phyloP scores from a whole-genome alignment of 2,329 filamentous ascomycete species.

The Cladosporium sp. region DNA sequence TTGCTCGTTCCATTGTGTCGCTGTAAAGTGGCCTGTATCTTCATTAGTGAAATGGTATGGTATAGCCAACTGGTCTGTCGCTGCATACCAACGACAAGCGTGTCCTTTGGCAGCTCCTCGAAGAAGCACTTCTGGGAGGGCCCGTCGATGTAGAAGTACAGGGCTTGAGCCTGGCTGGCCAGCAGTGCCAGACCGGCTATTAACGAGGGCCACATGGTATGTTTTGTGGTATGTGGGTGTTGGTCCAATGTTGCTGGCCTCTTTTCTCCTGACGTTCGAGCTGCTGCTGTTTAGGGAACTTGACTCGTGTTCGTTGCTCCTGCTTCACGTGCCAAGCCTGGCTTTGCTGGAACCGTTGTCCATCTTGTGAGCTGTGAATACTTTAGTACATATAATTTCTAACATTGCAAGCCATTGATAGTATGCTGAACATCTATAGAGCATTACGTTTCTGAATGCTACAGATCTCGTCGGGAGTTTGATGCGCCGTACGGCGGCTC shows the following conservation, averaged over 20 bases:
- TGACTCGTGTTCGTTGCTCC: conserved; percentile 15
- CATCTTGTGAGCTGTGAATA: background rate
- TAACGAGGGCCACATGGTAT: conserved; percentile 30
- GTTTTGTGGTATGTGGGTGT: conserved; percentile 17
- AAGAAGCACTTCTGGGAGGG: conserved; percentile 90
- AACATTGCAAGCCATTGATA: background rate
- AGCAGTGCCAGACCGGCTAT: conserved; percentile 36
- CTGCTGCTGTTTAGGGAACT: conserved; percentile 4
- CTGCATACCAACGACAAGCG: conserved; percentile 77
- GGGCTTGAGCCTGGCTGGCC: conserved; percentile 68
- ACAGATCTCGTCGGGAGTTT: background rate
- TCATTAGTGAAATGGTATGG: background rate
- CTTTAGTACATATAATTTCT: background rate
- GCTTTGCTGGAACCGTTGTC: background rate
- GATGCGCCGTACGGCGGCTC: background rate
- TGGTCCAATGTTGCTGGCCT: conserved; percentile 4
- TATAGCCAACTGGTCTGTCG: background rate
- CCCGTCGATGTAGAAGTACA: conserved; percentile 96
- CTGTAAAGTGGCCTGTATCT: conserved; percentile 71
- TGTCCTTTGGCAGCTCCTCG: conserved; percentile 97
- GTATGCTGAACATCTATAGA: background rate
- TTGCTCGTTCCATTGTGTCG: conserved; percentile 78
- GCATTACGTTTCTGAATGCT: background rate
- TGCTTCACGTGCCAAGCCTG: conserved; percentile 3
- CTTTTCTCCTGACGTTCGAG: conserved; percentile 19